Evolutionary conservation across 2,329 filamentous ascomycete genomes (phyloP).

Genomic region (Cytospora piceicola): DNA sequence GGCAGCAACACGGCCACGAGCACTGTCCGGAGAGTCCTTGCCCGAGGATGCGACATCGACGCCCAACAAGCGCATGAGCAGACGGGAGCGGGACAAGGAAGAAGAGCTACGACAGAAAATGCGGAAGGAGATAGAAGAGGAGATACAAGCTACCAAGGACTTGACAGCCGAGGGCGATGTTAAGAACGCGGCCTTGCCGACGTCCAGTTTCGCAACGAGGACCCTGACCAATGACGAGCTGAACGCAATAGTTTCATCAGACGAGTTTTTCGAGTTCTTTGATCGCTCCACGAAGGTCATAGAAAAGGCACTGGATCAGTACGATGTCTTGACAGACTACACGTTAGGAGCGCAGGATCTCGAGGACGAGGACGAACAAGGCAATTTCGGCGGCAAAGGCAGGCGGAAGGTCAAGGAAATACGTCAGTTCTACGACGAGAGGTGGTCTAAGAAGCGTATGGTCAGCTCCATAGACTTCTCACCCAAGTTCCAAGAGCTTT

Average conservation of each 20-base stretch:
- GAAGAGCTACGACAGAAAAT: slow-evolving; percentile 87
- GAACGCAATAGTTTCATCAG: slow-evolving; percentile 85
- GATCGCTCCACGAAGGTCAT: slow-evolving; percentile 97
- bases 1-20: slow-evolving; percentile 55
- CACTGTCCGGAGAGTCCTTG: slow-evolving; percentile 62
- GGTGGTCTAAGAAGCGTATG: slow-evolving; percentile 98
- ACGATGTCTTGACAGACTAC: slow-evolving; percentile 95
- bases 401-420: slow-evolving; percentile 82
- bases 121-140: slow-evolving; percentile 88
- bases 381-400: slow-evolving; percentile 71
- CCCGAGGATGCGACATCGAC: slow-evolving; percentile 63
- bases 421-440: slow-evolving; percentile 90
- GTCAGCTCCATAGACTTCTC: slow-evolving; percentile 95
- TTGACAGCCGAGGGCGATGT: slow-evolving; percentile 56
- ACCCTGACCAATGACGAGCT: slow-evolving; percentile 84
- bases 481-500: slow-evolving; percentile 88
- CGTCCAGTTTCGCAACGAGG: slow-evolving; percentile 73
- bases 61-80: slow-evolving; percentile 74
- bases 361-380: slow-evolving; percentile 83
- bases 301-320: slow-evolving; percentile 91
- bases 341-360: slow-evolving; percentile 76
- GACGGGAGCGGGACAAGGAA: slow-evolving; percentile 79
- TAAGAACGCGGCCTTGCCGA: slow-evolving; percentile 46
- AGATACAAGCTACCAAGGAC: slow-evolving; percentile 74
- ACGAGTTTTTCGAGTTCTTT: slow-evolving; percentile 93